A percentile compares a stretch with the other conserved stretches of the same genome.
Conservation (phyloP, 257 asterid genomes). For the Coffea eugenioides region DNA sequence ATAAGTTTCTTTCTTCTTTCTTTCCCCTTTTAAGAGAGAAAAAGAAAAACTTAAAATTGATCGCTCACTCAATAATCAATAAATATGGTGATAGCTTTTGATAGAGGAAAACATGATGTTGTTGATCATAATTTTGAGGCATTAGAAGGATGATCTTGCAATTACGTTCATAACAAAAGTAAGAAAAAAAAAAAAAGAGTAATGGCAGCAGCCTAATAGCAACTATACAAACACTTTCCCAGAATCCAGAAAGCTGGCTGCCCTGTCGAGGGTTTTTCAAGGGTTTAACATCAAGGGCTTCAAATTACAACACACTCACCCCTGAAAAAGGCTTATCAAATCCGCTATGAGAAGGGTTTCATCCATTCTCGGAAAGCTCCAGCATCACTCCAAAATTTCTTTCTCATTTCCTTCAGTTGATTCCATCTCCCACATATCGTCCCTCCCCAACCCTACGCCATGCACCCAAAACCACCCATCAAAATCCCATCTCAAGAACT, state of each 20-base stretch:
- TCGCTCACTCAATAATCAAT: neutral
- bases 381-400: conserved; percentile 31
- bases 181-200: neutral
- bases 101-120: neutral
- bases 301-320: neutral
- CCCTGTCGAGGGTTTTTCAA: conserved; percentile 25
- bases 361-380: conserved; percentile 39
- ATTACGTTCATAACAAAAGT: neutral
- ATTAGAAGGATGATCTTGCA: neutral
- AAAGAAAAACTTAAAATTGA: too few relatives aligned
- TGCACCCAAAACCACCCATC: conserved; percentile 27
- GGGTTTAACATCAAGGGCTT: conserved; percentile 24
- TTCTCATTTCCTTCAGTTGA: conserved; percentile 33
- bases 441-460: conserved; percentile 16
- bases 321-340: conserved; percentile 5
- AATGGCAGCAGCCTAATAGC: neutral
- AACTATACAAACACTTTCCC: neutral
- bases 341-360: conserved; percentile 71
- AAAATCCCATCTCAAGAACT: conserved; percentile 33
- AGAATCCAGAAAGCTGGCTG: neutral
- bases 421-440: conserved; percentile 16
- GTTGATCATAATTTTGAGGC: neutral
- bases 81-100: too few relatives aligned
- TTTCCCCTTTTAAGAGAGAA: too few relatives aligned
- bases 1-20: too few relatives aligned